Percentiles rank a stretch among this genome's conserved stretches.
Conservation (phyloP, 345 rosid species). For the Erucastrum elatum region DNA sequence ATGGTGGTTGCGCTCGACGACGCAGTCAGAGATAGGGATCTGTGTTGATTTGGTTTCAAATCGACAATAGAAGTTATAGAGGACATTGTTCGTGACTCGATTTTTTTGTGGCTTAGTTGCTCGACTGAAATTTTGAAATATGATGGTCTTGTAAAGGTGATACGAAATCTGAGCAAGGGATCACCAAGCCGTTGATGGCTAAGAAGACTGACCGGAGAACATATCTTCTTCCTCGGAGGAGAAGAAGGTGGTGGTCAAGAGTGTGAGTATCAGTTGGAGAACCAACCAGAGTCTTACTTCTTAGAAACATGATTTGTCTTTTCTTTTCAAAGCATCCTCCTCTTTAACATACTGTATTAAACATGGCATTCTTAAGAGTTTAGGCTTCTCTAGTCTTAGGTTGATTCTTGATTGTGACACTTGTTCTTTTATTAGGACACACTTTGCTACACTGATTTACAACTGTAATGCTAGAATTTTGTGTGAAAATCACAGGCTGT, state of each 20-base stretch:
- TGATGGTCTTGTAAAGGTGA: no score
- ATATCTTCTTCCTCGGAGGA: no score
- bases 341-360: background rate
- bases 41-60: no score
- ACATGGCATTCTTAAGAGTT: background rate
- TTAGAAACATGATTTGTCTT: conserved; percentile 77
- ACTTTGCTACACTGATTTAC: background rate
- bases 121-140: no score
- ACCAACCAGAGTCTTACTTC: conserved; percentile 85
- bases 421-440: background rate
- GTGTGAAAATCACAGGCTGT: background rate
- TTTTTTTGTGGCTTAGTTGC: no score
- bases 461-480: conserved; percentile 12
- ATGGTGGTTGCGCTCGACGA: no score
- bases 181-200: conserved; percentile 95
- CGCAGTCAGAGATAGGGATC: no score
- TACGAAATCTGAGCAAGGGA: conserved; percentile 54
- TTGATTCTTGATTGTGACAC: background rate
- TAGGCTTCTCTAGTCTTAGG: background rate
- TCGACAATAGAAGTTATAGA: no score
- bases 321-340: background rate
- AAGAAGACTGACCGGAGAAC: conserved; percentile 73
- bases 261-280: conserved; percentile 75
- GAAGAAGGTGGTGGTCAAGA: conserved; percentile 60
- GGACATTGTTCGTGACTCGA: no score